Evolutionary conservation across 2,329 filamentous ascomycete species (phyloP).

Genomic region (Aspergillus novofumigatus): DNA sequence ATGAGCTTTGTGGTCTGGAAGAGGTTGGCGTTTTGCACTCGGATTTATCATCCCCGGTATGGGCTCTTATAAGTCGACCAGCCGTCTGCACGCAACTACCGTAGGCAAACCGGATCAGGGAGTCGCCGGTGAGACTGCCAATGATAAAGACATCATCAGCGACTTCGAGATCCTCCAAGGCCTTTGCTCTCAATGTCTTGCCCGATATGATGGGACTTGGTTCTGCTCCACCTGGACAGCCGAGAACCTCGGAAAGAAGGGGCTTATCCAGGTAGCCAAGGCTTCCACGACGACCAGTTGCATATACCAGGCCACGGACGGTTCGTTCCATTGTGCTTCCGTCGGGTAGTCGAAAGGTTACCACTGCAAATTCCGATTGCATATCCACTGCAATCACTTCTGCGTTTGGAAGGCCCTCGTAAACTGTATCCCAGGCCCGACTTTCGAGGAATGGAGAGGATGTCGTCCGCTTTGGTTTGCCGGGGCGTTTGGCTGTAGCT

Average conservation of each 20-base stretch:
- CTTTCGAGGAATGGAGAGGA: conserved; percentile 45
- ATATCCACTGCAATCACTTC: conserved; percentile 41
- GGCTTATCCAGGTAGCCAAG: conserved; percentile 48
- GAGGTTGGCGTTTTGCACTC: neutral
- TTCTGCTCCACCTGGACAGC: conserved; percentile 12
- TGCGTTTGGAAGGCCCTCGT: conserved; percentile 55
- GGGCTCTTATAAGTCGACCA: conserved; percentile 44
- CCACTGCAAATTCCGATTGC: conserved; percentile 25
- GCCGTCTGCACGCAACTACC: conserved; percentile 57
- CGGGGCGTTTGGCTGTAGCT: conserved; percentile 18
- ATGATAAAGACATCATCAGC: conserved; percentile 52
- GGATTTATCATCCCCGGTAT: conserved; percentile 14
- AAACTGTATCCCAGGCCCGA: conserved; percentile 48
- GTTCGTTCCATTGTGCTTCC: conserved; percentile 43
- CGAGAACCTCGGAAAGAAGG: conserved; percentile 48
- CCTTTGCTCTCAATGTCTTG: conserved; percentile 51
- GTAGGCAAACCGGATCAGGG: conserved; percentile 56
- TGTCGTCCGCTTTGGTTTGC: conserved; percentile 29
- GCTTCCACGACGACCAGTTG: conserved; percentile 54
- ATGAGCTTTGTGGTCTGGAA: conserved; percentile 14
- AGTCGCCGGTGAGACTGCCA: conserved; percentile 58
- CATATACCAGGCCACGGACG: conserved; percentile 51
- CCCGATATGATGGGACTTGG: conserved; percentile 43
- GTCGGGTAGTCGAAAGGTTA: conserved; percentile 43
- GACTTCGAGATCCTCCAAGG: conserved; percentile 50